These are phyloP conservation scores for Yamadazyma triangularis DNA, from an alignment of 1,139 yeast species.

Conservation along the genomic window DNA sequence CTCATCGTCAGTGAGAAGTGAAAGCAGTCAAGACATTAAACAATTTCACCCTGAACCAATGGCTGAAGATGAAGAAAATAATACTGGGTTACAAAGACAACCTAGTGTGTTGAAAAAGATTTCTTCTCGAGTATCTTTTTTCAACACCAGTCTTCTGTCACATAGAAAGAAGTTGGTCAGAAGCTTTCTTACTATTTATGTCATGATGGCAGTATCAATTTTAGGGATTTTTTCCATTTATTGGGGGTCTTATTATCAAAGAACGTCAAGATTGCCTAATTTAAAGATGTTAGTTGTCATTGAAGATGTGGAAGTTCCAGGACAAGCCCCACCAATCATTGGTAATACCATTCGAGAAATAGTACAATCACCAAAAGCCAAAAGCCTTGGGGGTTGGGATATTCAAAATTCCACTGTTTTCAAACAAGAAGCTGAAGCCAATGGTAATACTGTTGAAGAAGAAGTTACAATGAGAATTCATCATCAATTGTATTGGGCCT, in stretches of 20 bases:
- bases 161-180: constrained; percentile 17
- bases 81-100: constrained; percentile 5
- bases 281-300: constrained; percentile 38
- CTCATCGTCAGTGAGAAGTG: no score
- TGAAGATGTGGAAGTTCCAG: constrained; percentile 28
- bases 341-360: constrained; percentile 22
- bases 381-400: constrained; percentile 37
- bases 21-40: constrained; percentile 4
- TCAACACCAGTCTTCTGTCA: constrained; percentile 19
- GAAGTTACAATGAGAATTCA: constrained; percentile 35
- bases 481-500: constrained; percentile 43
- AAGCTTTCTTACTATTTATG: constrained; percentile 15
- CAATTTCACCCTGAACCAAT: constrained; percentile 5
- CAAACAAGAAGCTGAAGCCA: constrained; percentile 22
- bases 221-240: constrained; percentile 34
- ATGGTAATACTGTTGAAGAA: constrained; percentile 25
- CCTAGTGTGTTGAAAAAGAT: constrained; percentile 11
- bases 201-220: constrained; percentile 24
- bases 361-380: constrained; percentile 16
- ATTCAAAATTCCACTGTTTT: constrained; percentile 24
- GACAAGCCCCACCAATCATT: constrained; percentile 27
- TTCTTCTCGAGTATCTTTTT: constrained; percentile 18
- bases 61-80: constrained; percentile 1
- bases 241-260: constrained; percentile 40
- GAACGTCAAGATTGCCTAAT: constrained; percentile 24